Base-by-base conservation (phyloP, 2,329 filamentous ascomycete species). In the Dactylella cylindrospora region DNA sequence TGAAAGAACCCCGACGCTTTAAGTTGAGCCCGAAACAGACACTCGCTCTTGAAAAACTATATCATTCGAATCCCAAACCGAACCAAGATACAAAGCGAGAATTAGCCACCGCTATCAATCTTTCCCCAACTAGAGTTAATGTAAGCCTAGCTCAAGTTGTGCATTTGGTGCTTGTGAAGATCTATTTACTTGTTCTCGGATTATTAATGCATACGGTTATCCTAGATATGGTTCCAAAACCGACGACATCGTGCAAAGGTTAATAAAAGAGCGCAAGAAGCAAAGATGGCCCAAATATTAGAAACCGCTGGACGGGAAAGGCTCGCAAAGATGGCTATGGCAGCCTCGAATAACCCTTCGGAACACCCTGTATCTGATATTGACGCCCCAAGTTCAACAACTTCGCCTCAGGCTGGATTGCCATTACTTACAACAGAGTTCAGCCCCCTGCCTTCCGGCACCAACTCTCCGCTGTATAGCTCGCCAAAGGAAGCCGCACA, bases 401-500 rank as follows among this genome's bases (percentile, higher is more conserved):
- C 57, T 29, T 62, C 57, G 8, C 22, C 15, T 17, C 47, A 53
- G 13, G 36, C 49, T 40, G 45, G 41, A 5, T 23, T 62, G 20
- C 57, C 57, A 19, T 26, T 62, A n/a, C 44, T 62, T 28, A 62
- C 49, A 13, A 62, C 57, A 20, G 57, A 62, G 35, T 62, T 62
- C 32, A 50, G 54, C 17, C 57, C 57, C 22, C 38, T 41, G 13
- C 43, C 38, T 9, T 53, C 57, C 10, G 49, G 41, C 28, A 39
- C 35, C 19, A 53, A 62, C 36, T 65, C 43, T 19, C 64, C 65
- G 12, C 64, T 53, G 29, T 67, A 68, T 28, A 51, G 62, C 12
- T 68, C 67, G n/a, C 61, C 66, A 26, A 65, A 66, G 25, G 64
- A 67, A 43, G 66, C 67, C 4, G 66, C 64, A 2, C 66, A 66